Evolutionary conservation across 1,284 basidiomycete species (phyloP), one percentile per base, ranked within the genome.

Genomic region (Pholiota adiposa): DNA sequence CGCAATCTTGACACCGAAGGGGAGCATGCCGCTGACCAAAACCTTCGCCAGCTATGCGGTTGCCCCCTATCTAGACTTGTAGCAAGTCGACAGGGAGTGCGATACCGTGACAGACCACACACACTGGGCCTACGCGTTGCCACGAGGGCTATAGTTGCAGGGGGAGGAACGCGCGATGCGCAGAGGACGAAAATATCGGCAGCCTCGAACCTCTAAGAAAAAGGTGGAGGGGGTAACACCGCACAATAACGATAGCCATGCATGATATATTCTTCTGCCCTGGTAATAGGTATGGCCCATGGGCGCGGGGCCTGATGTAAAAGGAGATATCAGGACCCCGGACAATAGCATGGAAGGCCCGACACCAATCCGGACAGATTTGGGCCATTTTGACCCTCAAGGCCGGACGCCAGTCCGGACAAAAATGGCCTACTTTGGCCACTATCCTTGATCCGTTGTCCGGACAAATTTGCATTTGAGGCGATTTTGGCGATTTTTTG

Each of bases 1-100:
- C 44, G 67, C 70, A 53, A 78, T 70, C 65, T 75, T 79, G 55
- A 80, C 69, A 54, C 72, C 71, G 54, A 76, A 76, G 23, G 76
- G 68, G 31, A 79, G 72, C 76, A 78, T 77, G 44, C 44, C 44
- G 23, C 4, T 4, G 14, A 18, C 44, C 23, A 16, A 16, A 46
- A 46, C 23, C 44, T n/a, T 16, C 4, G 2, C 23, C 25, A 9
- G 4, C 44, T 44, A 44, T 38, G 36, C 40, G 40, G 6, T 4
- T 41, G n/a, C 18, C 40, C 19, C 40, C 11, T 41, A 19, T 21
- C 40, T 18, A 4, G 40, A 41, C 40, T 21, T 3, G 19, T 5
- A 14, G 36, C 36, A 4, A 38, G 40, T 19, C 21, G 41, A 25
- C 11, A 25, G 21, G 12, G 23, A 25, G 12, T 23, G 41, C 19